These are phyloP conservation scores for Kwoniella shandongensis DNA, from an alignment of 768 basidiomycete genomes.

Conservation along the genomic window DNA sequence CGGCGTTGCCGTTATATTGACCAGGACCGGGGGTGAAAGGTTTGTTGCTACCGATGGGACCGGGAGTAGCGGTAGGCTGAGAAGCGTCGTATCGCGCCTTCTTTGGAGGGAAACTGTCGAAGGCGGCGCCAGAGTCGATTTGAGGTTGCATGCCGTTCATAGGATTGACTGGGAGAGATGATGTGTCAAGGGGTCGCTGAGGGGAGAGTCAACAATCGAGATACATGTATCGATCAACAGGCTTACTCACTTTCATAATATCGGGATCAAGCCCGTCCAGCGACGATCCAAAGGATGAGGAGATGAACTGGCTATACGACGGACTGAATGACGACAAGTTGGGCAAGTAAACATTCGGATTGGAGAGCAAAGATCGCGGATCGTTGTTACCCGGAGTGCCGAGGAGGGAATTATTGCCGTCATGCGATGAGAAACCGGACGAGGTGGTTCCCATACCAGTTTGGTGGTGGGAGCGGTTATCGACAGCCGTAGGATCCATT, in stretches of 20 bases:
- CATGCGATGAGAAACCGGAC: slow-evolving; percentile 14
- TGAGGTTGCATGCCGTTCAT: slow-evolving; percentile 35
- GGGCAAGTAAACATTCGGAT: slow-evolving; percentile 11
- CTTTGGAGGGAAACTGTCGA: slow-evolving; percentile 32
- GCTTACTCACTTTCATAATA: slow-evolving; percentile 45
- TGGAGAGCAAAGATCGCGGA: slow-evolving; percentile 4
- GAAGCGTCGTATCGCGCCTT: slow-evolving; percentile 31
- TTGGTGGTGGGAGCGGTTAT: slow-evolving; percentile 2
- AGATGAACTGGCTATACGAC: slow-evolving; percentile 20
- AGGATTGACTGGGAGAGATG: slow-evolving; percentile 39
- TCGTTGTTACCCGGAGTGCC: slow-evolving; percentile 14
- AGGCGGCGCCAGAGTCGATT: slow-evolving; percentile 25
- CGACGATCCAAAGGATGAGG: slow-evolving; percentile 21
- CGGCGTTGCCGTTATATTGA: slow-evolving; percentile 11
- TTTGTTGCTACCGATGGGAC: slow-evolving; percentile 14
- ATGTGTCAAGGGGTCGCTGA: slow-evolving; percentile 40
- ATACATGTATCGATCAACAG: background rate
- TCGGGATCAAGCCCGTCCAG: slow-evolving; percentile 32
- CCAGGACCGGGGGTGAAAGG: slow-evolving; percentile 18
- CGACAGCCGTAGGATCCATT: slow-evolving; percentile 11
- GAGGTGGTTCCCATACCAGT: slow-evolving; percentile 11
- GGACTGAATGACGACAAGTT: slow-evolving; percentile 19
- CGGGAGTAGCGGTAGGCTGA: slow-evolving; percentile 9
- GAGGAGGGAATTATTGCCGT: slow-evolving; percentile 3
- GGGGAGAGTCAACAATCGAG: slow-evolving; percentile 1